These are phyloP conservation scores for Fraxinus platypoda DNA, from an alignment of 305 asterid species.

Conservation along the genomic window DNA sequence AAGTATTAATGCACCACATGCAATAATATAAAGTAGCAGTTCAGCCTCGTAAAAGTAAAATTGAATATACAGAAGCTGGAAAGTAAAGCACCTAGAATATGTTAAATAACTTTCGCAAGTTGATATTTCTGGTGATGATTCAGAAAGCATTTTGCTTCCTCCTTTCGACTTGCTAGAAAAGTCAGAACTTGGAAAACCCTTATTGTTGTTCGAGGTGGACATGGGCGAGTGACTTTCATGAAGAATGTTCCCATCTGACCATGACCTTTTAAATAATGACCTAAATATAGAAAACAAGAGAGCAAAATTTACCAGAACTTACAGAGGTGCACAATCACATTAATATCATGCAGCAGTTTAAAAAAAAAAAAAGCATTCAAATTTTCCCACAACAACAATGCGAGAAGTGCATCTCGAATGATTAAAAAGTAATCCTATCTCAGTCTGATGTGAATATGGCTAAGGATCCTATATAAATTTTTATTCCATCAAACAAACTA, in stretches of 20 bases:
- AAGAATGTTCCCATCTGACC: conserved; percentile 91
- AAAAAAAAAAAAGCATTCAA: not conserved
- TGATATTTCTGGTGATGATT: conserved; percentile 69
- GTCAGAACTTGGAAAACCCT: conserved; percentile 40
- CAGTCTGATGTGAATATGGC: not conserved
- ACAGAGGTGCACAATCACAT: conserved; percentile 2
- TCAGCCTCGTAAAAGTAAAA: conserved; percentile 7
- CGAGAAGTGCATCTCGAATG: conserved; percentile 9
- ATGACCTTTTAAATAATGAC: conserved; percentile 66
- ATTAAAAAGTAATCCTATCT: not conserved
- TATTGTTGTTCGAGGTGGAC: conserved; percentile 36
- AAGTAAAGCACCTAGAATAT: conserved; percentile 63
- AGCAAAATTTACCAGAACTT: conserved; percentile 9
- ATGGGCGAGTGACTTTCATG: conserved; percentile 54
- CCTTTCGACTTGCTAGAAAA: conserved; percentile 38
- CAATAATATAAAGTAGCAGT: conserved; percentile 3
- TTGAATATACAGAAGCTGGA: conserved; percentile 15
- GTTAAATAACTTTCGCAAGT: conserved; percentile 59
- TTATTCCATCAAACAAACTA: not conserved
- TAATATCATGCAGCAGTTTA: conserved; percentile 7
- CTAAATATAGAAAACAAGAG: conserved; percentile 42
- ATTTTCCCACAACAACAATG: not conserved
- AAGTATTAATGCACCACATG: conserved; percentile 9
- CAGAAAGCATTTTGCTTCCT: conserved; percentile 52
- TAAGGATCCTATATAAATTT: not conserved